Evolutionary conservation across 148 eudicot genomes (phyloP), one percentile per base, ranked within the genome.

Genomic region (Camellia japonica): DNA sequence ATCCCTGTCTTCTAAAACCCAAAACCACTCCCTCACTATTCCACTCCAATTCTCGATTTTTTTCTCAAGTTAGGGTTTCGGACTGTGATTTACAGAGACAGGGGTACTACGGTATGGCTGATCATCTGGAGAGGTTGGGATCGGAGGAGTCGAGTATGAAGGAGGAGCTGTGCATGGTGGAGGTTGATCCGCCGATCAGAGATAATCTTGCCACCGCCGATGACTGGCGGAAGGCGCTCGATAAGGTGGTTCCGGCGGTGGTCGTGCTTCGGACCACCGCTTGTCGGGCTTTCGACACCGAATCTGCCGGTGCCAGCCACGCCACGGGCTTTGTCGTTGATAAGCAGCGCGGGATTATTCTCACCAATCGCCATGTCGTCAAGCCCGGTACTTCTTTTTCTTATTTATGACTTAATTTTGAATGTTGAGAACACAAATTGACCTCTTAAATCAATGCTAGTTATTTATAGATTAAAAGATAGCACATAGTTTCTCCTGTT

Each of bases 311-410:
- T 14, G 94, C 99, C 7, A 87, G 95, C 71, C 89, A 90, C 43
- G 99, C 99, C 19, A 95, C 99, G 1, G 99, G 99, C 20, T 95
- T 95, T 55, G 92, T 95, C 6, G 98, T 96, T 8, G 99, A 96
- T 83, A 93, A 93, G 85, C 77, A 80, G 23, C 91, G 94, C 6
- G 99, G 99, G 18, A 93, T 96, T 71, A 92, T 96, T 7, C 90
- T 96, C 4, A 96, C 99, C 6, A 96, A 96, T 85, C 98, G 99
- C 18, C 99, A 96, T 75, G 98, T 93, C 74, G 99, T 96, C 7
- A 92, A 93, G 77, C 91, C 99, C 56, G 99, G 99, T 93, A 30
- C 38, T 30, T 30, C 38, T 30, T 30, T 30, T 30, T 30, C 38
- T 30, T 30, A 30, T 30, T 30, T 30, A 30, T 30, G 38, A 30